phyloP scores from a whole-genome alignment of 228 moss, liverwort and hornwort genomes.

The Sphagnum fallax region DNA sequence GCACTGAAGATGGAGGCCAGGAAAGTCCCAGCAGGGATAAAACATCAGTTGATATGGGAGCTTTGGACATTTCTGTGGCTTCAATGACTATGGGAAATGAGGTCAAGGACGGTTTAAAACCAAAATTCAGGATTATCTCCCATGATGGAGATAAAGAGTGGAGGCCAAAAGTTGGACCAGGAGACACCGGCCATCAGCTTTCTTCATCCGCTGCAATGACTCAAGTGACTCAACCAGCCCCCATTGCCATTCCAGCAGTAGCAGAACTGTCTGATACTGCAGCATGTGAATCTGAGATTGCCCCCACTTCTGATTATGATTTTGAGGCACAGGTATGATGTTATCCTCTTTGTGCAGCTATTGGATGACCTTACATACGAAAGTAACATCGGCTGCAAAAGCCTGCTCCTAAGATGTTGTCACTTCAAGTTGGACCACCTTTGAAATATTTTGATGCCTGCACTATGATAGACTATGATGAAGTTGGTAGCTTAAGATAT shows the following conservation, averaged over 20 bases:
- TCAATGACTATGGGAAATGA: constrained; percentile 17
- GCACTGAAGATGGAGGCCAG: constrained; percentile 26
- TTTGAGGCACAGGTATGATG: constrained; percentile 73
- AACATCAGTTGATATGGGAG: constrained; percentile 16
- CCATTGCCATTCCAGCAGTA: constrained; percentile 7
- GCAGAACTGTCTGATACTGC: constrained; percentile 35
- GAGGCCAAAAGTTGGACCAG: constrained; percentile 66
- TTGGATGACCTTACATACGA: no score
- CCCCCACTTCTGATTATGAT: constrained; percentile 53
- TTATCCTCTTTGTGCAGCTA: no score
- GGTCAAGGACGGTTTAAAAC: constrained; percentile 43
- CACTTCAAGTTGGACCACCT: no score
- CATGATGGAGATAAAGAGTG: constrained; percentile 98
- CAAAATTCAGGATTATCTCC: constrained; percentile 47
- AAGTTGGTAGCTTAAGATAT: no score
- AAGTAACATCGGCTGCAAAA: no score
- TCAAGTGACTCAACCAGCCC: constrained; percentile 9
- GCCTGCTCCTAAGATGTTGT: no score
- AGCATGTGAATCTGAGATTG: constrained; percentile 28
- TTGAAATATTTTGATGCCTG: no score
- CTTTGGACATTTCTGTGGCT: constrained; percentile 16
- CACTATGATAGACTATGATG: no score
- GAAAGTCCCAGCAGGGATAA: constrained; percentile 50
- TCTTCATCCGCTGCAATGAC: constrained; percentile 4
- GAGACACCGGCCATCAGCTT: constrained; percentile 32